Conservation (phyloP, 2,329 filamentous ascomycete genomes). For the Mycosphaerella arachidis region DNA sequence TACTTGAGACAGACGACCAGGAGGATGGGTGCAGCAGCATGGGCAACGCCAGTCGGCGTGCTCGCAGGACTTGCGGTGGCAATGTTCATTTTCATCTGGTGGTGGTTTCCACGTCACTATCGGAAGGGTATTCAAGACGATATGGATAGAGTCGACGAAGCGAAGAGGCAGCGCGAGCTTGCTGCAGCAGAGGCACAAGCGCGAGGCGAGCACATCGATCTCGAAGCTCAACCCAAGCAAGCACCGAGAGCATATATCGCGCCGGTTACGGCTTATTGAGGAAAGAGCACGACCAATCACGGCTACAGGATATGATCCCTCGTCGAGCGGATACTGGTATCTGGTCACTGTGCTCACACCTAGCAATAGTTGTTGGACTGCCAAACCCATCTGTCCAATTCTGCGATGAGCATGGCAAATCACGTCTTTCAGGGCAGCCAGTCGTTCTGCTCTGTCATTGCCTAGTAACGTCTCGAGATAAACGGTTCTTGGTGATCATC, state of each 20-base stretch:
- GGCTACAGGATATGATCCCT: not conserved
- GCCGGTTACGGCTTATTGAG: not conserved
- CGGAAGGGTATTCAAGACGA: not conserved
- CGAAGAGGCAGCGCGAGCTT: not conserved
- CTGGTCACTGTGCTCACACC: no score
- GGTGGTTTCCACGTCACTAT: slow-evolving; percentile 25
- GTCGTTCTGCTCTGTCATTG: no score
- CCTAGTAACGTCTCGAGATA: no score
- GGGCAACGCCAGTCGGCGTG: slow-evolving; percentile 28
- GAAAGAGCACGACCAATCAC: not conserved
- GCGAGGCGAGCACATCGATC: not conserved
- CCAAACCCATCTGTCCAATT: no score
- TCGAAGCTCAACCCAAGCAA: not conserved
- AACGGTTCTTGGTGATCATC: no score
- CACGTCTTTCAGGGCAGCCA: no score
- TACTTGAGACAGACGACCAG: not conserved
- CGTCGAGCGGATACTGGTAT: not conserved
- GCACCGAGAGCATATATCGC: not conserved
- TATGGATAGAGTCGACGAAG: not conserved
- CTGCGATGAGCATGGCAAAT: no score
- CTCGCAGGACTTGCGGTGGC: slow-evolving; percentile 22
- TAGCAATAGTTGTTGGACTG: no score
- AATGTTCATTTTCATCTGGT: slow-evolving; percentile 26
- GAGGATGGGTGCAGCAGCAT: slow-evolving; percentile 19
- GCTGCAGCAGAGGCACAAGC: not conserved